Conservation (phyloP, 2,329 filamentous ascomycete species). For the Aspergillus ustus region DNA sequence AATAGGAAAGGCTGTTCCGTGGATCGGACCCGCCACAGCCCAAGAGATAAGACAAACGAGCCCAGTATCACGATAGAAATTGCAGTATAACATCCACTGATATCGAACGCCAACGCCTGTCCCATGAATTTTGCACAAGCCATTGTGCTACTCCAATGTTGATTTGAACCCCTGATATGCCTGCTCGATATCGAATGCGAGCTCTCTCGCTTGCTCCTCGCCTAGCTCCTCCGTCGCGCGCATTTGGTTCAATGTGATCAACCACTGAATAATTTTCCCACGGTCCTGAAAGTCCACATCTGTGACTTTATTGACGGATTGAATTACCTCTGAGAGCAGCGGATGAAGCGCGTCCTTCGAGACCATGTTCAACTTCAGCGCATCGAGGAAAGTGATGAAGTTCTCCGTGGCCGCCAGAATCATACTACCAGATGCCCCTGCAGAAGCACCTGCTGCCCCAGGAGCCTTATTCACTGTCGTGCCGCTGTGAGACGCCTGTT, state of each 20-base stretch:
- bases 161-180: conserved; percentile 94
- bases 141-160: conserved; percentile 60
- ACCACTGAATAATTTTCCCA: conserved; percentile 97
- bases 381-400: conserved; percentile 97
- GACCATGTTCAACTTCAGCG: conserved; percentile 85
- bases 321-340: conserved; percentile 90
- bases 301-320: conserved; percentile 95
- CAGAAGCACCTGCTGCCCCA: conserved; percentile 31
- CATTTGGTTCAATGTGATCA: conserved; percentile 98
- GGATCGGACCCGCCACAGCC: conserved; percentile 28
- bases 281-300: conserved; percentile 93
- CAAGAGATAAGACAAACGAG: conserved; percentile 14
- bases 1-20: conserved; percentile 41
- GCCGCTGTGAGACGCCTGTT: conserved; percentile 60
- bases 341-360: conserved; percentile 98
- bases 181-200: conserved; percentile 91
- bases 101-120: conserved; percentile 24
- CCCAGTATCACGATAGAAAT: background rate
- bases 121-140: background rate
- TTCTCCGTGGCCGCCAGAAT: conserved; percentile 94
- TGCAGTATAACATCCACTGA: conserved; percentile 1
- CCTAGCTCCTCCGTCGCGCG: conserved; percentile 88
- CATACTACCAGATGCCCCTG: conserved; percentile 62
- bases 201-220: conserved; percentile 83
- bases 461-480: conserved; percentile 45